Conservation (phyloP, 2,329 filamentous ascomycete species). For the Tolypocladium inflatum region DNA sequence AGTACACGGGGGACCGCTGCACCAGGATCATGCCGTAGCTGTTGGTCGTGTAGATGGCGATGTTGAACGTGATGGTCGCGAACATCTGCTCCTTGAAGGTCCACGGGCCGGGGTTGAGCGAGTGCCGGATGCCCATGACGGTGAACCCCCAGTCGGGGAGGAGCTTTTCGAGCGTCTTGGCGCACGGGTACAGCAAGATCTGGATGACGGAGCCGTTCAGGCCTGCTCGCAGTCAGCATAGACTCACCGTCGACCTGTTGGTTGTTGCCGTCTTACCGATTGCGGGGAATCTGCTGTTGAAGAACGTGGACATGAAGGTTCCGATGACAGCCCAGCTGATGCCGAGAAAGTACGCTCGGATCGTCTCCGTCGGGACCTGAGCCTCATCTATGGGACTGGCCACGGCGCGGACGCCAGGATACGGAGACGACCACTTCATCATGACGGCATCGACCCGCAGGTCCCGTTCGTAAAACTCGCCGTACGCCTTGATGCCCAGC, state of each 20-base stretch:
- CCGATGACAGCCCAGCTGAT: constrained; percentile 9
- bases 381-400: constrained; percentile 25
- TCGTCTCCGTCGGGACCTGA: constrained; percentile 26
- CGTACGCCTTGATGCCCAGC: constrained; percentile 27
- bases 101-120: constrained; percentile 44
- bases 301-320: constrained; percentile 28
- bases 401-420: constrained; percentile 31
- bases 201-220: constrained; percentile 29
- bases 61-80: constrained; percentile 50
- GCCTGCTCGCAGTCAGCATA: constrained; percentile 7
- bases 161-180: constrained; percentile 29
- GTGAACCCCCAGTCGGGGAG: constrained; percentile 36
- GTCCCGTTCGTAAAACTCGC: constrained; percentile 30
- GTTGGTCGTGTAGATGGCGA: constrained; percentile 33
- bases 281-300: constrained; percentile 28
- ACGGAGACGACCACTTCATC: constrained; percentile 30
- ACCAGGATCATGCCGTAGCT: constrained; percentile 38
- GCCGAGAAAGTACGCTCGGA: constrained; percentile 33
- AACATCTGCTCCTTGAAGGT: constrained; percentile 51
- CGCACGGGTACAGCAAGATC: constrained; percentile 37
- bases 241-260: neutral
- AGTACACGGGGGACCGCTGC: constrained; percentile 34
- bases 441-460: constrained; percentile 29
- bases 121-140: constrained; percentile 28
- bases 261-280: constrained; percentile 11